Conservation (phyloP, 371 early-diverging fungal species). For the Syncephalastrum contaminatum region DNA sequence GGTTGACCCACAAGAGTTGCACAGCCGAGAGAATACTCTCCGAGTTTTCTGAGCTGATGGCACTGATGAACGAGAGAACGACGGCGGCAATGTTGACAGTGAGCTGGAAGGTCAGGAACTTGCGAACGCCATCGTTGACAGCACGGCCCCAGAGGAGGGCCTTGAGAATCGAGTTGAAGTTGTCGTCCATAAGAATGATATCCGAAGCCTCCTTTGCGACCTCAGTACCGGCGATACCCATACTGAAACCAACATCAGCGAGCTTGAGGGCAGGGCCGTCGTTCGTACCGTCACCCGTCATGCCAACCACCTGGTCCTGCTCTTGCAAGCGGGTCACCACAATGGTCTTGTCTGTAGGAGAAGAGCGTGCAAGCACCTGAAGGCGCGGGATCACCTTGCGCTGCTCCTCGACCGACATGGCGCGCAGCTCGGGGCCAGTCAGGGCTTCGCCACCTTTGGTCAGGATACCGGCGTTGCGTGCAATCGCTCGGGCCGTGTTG, state of each 20-base stretch:
- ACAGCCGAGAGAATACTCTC: constrained; percentile 96
- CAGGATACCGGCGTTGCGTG: constrained; percentile 84
- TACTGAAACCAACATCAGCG: constrained; percentile 96
- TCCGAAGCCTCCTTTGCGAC: constrained; percentile 95
- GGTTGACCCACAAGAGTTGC: constrained; percentile 97
- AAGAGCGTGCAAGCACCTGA: constrained; percentile 90
- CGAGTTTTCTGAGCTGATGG: constrained; percentile 91
- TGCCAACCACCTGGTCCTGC: constrained; percentile 91
- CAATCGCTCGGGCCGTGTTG: constrained; percentile 88
- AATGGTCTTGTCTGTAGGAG: constrained; percentile 92
- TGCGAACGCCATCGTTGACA: constrained; percentile 92
- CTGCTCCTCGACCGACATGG: constrained; percentile 75
- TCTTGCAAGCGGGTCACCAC: constrained; percentile 84
- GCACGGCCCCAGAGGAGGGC: constrained; percentile 94
- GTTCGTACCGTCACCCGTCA: constrained; percentile 98
- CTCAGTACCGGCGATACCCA: constrained; percentile 98
- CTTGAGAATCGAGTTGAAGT: constrained; percentile 89
- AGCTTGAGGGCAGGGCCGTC: constrained; percentile 95
- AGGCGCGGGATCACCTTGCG: constrained; percentile 79
- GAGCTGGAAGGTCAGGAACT: constrained; percentile 96
- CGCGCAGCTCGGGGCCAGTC: constrained; percentile 88
- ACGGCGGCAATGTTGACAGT: constrained; percentile 94
- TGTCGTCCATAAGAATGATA: constrained; percentile 95
- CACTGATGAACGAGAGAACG: constrained; percentile 82
- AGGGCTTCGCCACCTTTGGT: constrained; percentile 82